Evolutionary conservation across 768 basidiomycete species (phyloP).

Genomic region (Lenzites betulinus): DNA sequence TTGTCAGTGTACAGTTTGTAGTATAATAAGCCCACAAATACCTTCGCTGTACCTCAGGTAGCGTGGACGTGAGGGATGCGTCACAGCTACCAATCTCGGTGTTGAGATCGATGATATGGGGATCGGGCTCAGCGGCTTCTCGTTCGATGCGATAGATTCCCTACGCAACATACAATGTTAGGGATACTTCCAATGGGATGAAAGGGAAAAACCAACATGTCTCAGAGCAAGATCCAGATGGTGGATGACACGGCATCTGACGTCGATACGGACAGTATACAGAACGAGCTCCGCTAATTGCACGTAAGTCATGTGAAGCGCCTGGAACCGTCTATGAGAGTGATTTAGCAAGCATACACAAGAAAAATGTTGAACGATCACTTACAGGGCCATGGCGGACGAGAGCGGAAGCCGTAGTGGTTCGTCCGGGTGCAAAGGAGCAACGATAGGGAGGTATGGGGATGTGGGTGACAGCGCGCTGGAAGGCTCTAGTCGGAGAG

Average conservation of each 20-base stretch:
- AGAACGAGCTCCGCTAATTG: conserved; percentile 87
- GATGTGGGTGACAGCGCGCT: conserved; percentile 48
- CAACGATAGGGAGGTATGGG: conserved; percentile 46
- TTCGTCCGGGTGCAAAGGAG: conserved; percentile 43
- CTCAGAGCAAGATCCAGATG: conserved; percentile 80
- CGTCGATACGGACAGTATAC: conserved; percentile 83
- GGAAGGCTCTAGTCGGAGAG: conserved; percentile 50
- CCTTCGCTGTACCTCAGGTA: conserved; percentile 69
- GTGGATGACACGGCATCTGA: conserved; percentile 81
- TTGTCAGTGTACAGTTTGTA: conserved; percentile 14
- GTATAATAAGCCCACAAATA: conserved; percentile 33
- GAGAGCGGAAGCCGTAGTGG: conserved; percentile 76
- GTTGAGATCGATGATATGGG: conserved; percentile 85
- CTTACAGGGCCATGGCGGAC: conserved; percentile 86
- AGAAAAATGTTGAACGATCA: conserved; percentile 44
- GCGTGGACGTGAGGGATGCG: conserved; percentile 60
- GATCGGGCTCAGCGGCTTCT: conserved; percentile 90
- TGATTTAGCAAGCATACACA: background rate
- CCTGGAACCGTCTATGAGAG: conserved; percentile 78
- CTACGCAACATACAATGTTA: conserved; percentile 40
- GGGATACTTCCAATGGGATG: too few relatives aligned
- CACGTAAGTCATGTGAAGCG: conserved; percentile 86
- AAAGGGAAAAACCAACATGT: conserved; percentile 35
- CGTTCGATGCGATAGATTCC: conserved; percentile 82
- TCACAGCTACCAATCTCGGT: conserved; percentile 75